phyloP scores from a whole-genome alignment of 306 rosid genomes.

The Arachis hypogaea region DNA sequence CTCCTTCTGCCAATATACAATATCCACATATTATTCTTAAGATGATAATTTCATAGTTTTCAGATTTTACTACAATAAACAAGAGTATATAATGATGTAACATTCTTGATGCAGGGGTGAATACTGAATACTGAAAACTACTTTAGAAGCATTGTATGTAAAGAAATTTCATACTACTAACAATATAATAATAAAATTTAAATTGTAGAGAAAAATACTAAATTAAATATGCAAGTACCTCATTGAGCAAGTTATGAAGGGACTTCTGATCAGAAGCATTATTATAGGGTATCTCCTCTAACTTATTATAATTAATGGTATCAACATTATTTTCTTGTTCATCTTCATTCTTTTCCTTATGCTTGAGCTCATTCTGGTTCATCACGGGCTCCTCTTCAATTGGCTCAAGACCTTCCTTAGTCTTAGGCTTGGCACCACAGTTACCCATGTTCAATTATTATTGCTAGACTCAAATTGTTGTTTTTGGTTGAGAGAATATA shows the following conservation, averaged over 20 bases:
- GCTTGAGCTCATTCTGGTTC: slow-evolving; percentile 19
- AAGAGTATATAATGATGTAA: neutral
- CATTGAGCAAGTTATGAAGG: slow-evolving; percentile 35
- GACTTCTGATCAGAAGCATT: slow-evolving; percentile 26
- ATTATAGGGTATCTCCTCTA: neutral
- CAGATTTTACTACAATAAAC: neutral
- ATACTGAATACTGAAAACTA: too few species aligned
- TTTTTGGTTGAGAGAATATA: too few species aligned
- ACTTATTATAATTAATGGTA: neutral
- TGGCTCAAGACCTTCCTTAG: slow-evolving; percentile 38
- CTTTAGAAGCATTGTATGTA: too few species aligned
- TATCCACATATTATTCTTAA: neutral
- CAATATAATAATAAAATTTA: too few species aligned
- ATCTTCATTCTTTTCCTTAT: neutral
- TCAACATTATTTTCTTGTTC: slow-evolving; percentile 6
- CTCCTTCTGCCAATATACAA: slow-evolving; percentile 32
- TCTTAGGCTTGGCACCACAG: slow-evolving; percentile 52
- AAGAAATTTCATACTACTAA: too few species aligned
- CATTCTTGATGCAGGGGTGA: too few species aligned
- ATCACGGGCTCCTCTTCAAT: neutral
- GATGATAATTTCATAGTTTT: neutral
- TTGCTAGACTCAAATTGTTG: neutral
- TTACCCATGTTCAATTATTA: slow-evolving; percentile 42
- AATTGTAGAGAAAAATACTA: neutral
- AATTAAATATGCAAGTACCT: slow-evolving; percentile 21